These are phyloP conservation scores for Lentinula novae-zelandiae DNA, from an alignment of 1,284 basidiomycete genomes.

Conservation along the genomic window DNA sequence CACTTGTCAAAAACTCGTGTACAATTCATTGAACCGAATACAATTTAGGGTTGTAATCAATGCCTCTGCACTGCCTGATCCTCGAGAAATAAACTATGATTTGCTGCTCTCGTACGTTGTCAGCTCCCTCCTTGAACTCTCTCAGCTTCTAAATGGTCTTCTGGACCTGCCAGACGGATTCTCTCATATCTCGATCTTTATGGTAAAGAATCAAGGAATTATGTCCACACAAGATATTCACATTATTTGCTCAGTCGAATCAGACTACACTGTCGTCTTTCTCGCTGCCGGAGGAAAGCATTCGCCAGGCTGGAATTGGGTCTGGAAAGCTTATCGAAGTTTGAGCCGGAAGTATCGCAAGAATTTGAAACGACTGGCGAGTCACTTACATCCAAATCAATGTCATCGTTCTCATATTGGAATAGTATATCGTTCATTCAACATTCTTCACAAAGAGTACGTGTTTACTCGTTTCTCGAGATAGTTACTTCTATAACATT, in stretches of 20 bases:
- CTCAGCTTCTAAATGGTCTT: slow-evolving; percentile 3
- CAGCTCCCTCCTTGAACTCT: slow-evolving; percentile 6
- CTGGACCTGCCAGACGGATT: slow-evolving; percentile 48
- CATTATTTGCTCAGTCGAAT: slow-evolving; percentile 54
- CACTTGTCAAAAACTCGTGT: not conserved
- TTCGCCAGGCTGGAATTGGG: slow-evolving; percentile 83
- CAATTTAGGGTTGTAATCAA: slow-evolving; percentile 70
- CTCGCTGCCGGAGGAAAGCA: slow-evolving; percentile 77
- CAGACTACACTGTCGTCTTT: slow-evolving; percentile 84
- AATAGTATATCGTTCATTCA: slow-evolving; percentile 79
- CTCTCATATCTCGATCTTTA: slow-evolving; percentile 76
- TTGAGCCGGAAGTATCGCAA: slow-evolving; percentile 82
- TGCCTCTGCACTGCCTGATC: slow-evolving; percentile 78
- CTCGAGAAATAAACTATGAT: slow-evolving; percentile 74
- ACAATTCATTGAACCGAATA: slow-evolving; percentile 4
- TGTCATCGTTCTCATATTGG: not conserved
- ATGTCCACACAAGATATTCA: not conserved
- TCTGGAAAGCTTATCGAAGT: slow-evolving; percentile 85
- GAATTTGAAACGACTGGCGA: slow-evolving; percentile 77
- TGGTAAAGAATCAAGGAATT: slow-evolving; percentile 39
- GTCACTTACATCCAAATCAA: slow-evolving; percentile 19
- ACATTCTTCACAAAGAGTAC: slow-evolving; percentile 84
- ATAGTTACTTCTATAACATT: slow-evolving; percentile 1
- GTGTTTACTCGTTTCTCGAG: slow-evolving; percentile 20
- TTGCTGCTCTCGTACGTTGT: slow-evolving; percentile 63